Percentiles rank a stretch among this genome's conserved stretches.
These are phyloP conservation scores for Letharia columbiana DNA, from an alignment of 495 filamentous ascomycete genomes.

Conservation along the genomic window DNA sequence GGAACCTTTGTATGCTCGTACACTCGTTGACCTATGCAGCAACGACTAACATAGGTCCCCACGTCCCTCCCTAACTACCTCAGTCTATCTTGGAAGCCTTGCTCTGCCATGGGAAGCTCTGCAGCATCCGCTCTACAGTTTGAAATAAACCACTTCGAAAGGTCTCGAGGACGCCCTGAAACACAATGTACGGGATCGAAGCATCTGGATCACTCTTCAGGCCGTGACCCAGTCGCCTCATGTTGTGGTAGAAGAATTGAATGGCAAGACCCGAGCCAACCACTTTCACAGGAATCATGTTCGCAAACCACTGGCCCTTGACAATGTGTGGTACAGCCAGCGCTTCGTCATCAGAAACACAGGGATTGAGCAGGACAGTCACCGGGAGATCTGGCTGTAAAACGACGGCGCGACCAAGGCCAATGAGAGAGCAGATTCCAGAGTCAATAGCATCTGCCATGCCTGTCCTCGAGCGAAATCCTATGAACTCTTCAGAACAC, in stretches of 20 bases:
- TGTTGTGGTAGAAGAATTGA: constrained; percentile 28
- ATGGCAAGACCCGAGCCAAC: constrained; percentile 25
- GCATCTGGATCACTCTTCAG: constrained; percentile 25
- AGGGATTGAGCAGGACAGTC: constrained; percentile 21
- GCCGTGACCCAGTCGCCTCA: constrained; percentile 25
- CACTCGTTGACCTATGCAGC: neutral
- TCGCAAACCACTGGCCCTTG: constrained; percentile 26
- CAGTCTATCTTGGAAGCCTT: constrained; percentile 9
- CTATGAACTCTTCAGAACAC: constrained; percentile 6
- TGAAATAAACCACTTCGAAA: constrained; percentile 11
- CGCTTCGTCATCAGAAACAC: constrained; percentile 20
- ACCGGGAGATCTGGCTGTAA: constrained; percentile 24
- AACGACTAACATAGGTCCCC: neutral
- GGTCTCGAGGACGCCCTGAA: constrained; percentile 16
- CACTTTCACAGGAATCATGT: constrained; percentile 25
- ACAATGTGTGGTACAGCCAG: constrained; percentile 25
- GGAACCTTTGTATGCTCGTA: too few relatives aligned
- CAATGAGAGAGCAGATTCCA: constrained; percentile 23
- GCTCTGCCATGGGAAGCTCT: constrained; percentile 12
- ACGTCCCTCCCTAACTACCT: neutral
- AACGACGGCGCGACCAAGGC: constrained; percentile 20
- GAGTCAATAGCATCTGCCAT: constrained; percentile 27
- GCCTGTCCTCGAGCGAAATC: constrained; percentile 24
- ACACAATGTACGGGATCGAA: constrained; percentile 23
- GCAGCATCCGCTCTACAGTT: constrained; percentile 8